Conservation (phyloP, 768 basidiomycete genomes). For the Exidia glandulosa region DNA sequence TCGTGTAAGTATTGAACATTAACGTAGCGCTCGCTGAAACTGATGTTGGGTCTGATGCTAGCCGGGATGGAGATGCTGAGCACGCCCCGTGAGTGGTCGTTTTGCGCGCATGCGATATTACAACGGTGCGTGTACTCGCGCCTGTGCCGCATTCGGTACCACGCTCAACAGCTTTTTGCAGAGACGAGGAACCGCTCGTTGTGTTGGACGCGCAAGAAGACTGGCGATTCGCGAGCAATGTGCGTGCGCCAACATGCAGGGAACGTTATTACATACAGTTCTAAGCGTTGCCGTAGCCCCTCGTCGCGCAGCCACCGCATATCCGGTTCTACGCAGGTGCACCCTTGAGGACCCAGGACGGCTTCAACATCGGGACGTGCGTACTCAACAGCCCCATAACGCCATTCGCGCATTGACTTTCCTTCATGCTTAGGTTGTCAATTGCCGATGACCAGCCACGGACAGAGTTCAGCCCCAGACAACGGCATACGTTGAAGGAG, state of each 20-base stretch:
- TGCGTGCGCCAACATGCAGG: constrained; percentile 24
- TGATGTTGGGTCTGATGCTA: constrained; percentile 9
- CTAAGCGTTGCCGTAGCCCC: constrained; percentile 39
- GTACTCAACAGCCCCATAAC: constrained; percentile 13
- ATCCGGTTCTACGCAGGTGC: constrained; percentile 89
- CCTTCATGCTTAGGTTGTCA: constrained; percentile 41
- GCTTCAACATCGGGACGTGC: constrained; percentile 79
- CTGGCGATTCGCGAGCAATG: constrained; percentile 84
- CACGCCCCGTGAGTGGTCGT: constrained; percentile 49
- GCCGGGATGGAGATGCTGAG: constrained; percentile 36
- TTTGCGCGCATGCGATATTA: constrained; percentile 76
- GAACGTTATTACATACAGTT: not conserved
- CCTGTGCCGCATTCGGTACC: not conserved
- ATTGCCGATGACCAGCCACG: constrained; percentile 77
- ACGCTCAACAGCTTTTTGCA: constrained; percentile 17
- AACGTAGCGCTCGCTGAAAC: not conserved
- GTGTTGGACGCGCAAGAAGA: constrained; percentile 68
- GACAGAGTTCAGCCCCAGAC: constrained; percentile 76
- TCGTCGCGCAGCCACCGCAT: constrained; percentile 52
- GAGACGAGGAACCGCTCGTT: constrained; percentile 80
- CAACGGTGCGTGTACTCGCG: constrained; percentile 44
- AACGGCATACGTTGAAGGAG: constrained; percentile 86
- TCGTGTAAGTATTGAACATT: constrained; percentile 44
- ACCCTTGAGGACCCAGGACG: constrained; percentile 79
- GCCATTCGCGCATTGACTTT: not conserved